These are phyloP conservation scores for Triticum dicoccoides DNA, from an alignment of 176 grass and related monocot species.

Conservation along the genomic window DNA sequence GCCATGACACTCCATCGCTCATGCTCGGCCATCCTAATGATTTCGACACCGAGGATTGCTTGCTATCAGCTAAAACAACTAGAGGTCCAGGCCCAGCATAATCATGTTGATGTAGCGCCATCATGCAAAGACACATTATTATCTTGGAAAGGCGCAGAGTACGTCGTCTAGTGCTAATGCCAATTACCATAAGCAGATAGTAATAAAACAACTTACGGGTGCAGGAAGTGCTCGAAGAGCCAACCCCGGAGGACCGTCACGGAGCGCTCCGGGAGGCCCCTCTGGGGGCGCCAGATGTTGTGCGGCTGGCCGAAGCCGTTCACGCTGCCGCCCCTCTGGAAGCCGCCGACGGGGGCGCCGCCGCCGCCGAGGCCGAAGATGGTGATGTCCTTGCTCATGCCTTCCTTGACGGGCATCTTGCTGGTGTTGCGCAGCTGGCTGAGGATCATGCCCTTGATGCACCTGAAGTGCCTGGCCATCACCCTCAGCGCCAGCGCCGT, in stretches of 20 bases:
- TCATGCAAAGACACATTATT: constrained; percentile 4
- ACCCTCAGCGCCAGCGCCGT: constrained; percentile 54
- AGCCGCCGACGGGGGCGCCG: constrained; percentile 3
- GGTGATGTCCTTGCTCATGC: constrained; percentile 41
- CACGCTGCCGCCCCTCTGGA: constrained; percentile 36
- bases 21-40: constrained; percentile 20
- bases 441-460: constrained; percentile 70
- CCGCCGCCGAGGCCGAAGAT: constrained; percentile 56
- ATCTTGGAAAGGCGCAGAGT: neutral
- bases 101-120: constrained; percentile 11
- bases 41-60: constrained; percentile 28
- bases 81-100: neutral
- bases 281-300: constrained; percentile 88
- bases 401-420: constrained; percentile 48
- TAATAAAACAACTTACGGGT: constrained; percentile 61
- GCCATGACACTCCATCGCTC: constrained; percentile 20
- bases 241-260: constrained; percentile 86
- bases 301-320: constrained; percentile 68
- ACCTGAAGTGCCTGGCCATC: constrained; percentile 86
- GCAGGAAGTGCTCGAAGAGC: constrained; percentile 97
- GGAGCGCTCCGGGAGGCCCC: constrained; percentile 84
- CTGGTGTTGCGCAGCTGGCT: constrained; percentile 60
- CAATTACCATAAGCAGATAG: neutral
- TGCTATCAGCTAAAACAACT: neutral
- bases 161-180: neutral